These are phyloP conservation scores for Cladosporium cucumerinum DNA, from an alignment of 2,329 filamentous ascomycete genomes.

Conservation along the genomic window DNA sequence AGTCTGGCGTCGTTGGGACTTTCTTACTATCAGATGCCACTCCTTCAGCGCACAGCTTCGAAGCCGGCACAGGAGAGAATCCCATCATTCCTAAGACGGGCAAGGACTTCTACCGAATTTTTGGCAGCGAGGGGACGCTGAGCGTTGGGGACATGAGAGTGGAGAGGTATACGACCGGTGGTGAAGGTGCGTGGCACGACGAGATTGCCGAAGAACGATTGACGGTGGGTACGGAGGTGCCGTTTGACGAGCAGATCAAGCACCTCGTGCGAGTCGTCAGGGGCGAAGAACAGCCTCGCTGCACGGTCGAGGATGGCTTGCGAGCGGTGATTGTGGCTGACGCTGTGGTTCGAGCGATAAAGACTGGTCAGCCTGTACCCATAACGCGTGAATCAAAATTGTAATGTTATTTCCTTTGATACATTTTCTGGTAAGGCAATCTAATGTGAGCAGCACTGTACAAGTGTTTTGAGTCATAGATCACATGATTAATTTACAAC, in stretches of 20 bases:
- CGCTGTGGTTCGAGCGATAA: slow-evolving; percentile 48
- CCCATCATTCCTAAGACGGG: slow-evolving; percentile 46
- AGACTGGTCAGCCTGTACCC: slow-evolving; percentile 27
- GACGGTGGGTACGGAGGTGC: slow-evolving; percentile 35
- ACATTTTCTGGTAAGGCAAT: neutral
- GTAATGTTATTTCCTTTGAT: neutral
- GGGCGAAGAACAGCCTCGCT: slow-evolving; percentile 44
- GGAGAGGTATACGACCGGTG: slow-evolving; percentile 43
- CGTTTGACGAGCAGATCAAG: slow-evolving; percentile 52
- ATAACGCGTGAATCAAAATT: neutral
- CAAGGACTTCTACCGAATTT: slow-evolving; percentile 53
- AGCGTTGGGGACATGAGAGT: slow-evolving; percentile 54
- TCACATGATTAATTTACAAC: neutral
- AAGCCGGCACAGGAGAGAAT: slow-evolving; percentile 58
- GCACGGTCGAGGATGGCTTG: slow-evolving; percentile 49
- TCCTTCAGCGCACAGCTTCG: slow-evolving; percentile 54
- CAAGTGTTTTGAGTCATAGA: neutral
- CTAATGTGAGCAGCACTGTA: neutral
- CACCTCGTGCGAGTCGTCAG: slow-evolving; percentile 52
- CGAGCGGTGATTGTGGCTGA: slow-evolving; percentile 53
- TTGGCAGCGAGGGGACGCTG: slow-evolving; percentile 50
- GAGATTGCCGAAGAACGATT: slow-evolving; percentile 36
- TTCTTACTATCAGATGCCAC: slow-evolving; percentile 55
- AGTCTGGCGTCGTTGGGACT: slow-evolving; percentile 54
- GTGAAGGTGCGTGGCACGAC: slow-evolving; percentile 44